A percentile compares a stretch with the other conserved stretches of the same genome.
These are phyloP conservation scores for Kwoniella shandongensis DNA, from an alignment of 768 basidiomycete species.

Conservation along the genomic window DNA sequence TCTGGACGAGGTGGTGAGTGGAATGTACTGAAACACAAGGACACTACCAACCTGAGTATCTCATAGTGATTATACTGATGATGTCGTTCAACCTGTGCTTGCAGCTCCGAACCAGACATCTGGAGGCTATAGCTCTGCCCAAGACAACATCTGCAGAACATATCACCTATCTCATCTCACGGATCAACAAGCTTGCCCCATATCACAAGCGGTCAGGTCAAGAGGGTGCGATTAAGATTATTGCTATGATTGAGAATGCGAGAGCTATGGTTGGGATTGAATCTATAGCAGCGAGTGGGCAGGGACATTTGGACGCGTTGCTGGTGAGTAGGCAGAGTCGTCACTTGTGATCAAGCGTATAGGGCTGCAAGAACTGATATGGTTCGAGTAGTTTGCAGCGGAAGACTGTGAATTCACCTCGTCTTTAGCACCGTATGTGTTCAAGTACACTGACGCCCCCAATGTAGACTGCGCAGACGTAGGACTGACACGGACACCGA, in stretches of 20 bases:
- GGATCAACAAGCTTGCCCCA: slow-evolving; percentile 54
- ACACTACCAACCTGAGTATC: too few relatives aligned
- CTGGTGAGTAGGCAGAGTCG: slow-evolving; percentile 62
- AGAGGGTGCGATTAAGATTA: slow-evolving; percentile 58
- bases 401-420: slow-evolving; percentile 72
- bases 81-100: too few relatives aligned
- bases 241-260: slow-evolving; percentile 86
- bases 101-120: slow-evolving; percentile 59
- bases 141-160: slow-evolving; percentile 74
- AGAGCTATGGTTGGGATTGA: slow-evolving; percentile 66
- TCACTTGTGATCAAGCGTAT: background rate
- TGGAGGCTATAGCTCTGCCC: slow-evolving; percentile 75
- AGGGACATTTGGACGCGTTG: slow-evolving; percentile 63
- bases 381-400: slow-evolving; percentile 75
- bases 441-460: background rate
- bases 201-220: slow-evolving; percentile 26
- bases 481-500: slow-evolving; percentile 70
- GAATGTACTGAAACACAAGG: too few relatives aligned
- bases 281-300: slow-evolving; percentile 70
- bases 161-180: slow-evolving; percentile 62
- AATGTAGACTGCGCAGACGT: slow-evolving; percentile 81
- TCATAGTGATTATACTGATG: background rate
- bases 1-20: slow-evolving; percentile 41
- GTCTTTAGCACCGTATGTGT: background rate
- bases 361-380: background rate